phyloP scores from a whole-genome alignment of 805 yeast genomes.

The Cyberlindnera lachancei region DNA sequence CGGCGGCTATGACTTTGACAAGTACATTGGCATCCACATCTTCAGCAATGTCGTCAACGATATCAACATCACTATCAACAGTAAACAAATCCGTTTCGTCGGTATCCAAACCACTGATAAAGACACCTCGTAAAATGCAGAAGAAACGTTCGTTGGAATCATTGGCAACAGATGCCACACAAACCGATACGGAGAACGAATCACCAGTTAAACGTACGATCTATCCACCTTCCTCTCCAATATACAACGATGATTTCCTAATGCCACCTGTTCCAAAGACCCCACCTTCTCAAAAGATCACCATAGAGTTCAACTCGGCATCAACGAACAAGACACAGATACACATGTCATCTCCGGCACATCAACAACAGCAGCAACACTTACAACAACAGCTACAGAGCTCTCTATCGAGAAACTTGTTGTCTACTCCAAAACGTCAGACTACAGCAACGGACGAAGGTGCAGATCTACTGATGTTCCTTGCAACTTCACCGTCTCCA shows the following conservation, averaged over 20 bases:
- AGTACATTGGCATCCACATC: not conserved
- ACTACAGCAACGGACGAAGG: slow-evolving; percentile 49
- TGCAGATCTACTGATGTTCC: slow-evolving; percentile 71
- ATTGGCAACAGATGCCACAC: slow-evolving; percentile 11
- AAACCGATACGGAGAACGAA: slow-evolving; percentile 18
- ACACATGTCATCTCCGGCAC: slow-evolving; percentile 17
- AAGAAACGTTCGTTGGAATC: slow-evolving; percentile 17
- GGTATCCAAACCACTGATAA: not conserved
- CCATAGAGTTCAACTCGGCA: slow-evolving; percentile 20
- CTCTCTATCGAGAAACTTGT: slow-evolving; percentile 6
- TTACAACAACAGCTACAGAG: slow-evolving; percentile 1
- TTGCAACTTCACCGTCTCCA: slow-evolving; percentile 80
- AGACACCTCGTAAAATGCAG: slow-evolving; percentile 5
- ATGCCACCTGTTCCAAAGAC: slow-evolving; percentile 18
- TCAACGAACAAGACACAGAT: slow-evolving; percentile 22
- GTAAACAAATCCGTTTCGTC: not conserved
- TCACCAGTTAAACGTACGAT: slow-evolving; percentile 11
- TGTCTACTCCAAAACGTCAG: slow-evolving; percentile 20
- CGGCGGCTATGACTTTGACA: not conserved
- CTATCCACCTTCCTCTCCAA: slow-evolving; percentile 23
- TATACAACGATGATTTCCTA: slow-evolving; percentile 14
- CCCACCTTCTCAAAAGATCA: slow-evolving; percentile 22
- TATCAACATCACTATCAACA: not conserved
- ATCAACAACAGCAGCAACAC: too few relatives aligned
- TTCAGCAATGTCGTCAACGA: not conserved